phyloP scores from a whole-genome alignment of 2,329 filamentous ascomycete genomes.

The Aspergillus awamori region DNA sequence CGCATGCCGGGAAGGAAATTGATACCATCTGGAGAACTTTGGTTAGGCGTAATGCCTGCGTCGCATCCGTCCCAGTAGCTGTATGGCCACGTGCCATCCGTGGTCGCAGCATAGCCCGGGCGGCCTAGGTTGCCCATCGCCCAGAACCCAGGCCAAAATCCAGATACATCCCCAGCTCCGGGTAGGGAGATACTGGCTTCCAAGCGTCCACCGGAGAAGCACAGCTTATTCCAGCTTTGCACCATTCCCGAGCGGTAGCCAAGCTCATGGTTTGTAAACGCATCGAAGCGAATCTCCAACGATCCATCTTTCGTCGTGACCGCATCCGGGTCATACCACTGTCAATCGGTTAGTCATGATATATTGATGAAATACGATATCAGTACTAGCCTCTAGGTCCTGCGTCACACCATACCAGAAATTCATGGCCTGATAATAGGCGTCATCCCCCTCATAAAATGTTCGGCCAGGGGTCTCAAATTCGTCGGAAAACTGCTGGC shows the following conservation, averaged over 20 bases:
- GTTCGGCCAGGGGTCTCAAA: slow-evolving; percentile 69
- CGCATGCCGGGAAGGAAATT: slow-evolving; percentile 71
- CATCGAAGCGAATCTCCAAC: slow-evolving; percentile 66
- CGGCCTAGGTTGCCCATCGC: slow-evolving; percentile 73
- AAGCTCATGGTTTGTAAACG: slow-evolving; percentile 65
- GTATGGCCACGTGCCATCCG: slow-evolving; percentile 74
- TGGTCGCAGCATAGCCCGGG: slow-evolving; percentile 69
- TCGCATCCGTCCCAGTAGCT: slow-evolving; percentile 71
- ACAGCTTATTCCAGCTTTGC: slow-evolving; percentile 73
- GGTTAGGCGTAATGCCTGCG: slow-evolving; percentile 71
- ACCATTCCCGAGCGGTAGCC: slow-evolving; percentile 74
- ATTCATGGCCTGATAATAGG: slow-evolving; percentile 69
- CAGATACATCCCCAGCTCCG: slow-evolving; percentile 65
- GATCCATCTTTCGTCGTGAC: slow-evolving; percentile 64
- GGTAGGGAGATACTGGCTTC: slow-evolving; percentile 73
- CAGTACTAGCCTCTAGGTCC: slow-evolving; percentile 61
- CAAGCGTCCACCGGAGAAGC: slow-evolving; percentile 70
- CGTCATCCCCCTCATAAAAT: slow-evolving; percentile 71
- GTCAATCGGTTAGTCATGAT: slow-evolving; percentile 8
- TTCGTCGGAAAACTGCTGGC: slow-evolving; percentile 66
- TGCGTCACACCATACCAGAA: slow-evolving; percentile 73
- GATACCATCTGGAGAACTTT: slow-evolving; percentile 68
- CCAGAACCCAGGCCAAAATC: slow-evolving; percentile 78
- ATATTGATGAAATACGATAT: background rate
- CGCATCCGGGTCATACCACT: slow-evolving; percentile 73